Evolutionary conservation across 495 filamentous ascomycete species (phyloP), one percentile per base, ranked within the genome.

Genomic region (Talaromyces ruber): DNA sequence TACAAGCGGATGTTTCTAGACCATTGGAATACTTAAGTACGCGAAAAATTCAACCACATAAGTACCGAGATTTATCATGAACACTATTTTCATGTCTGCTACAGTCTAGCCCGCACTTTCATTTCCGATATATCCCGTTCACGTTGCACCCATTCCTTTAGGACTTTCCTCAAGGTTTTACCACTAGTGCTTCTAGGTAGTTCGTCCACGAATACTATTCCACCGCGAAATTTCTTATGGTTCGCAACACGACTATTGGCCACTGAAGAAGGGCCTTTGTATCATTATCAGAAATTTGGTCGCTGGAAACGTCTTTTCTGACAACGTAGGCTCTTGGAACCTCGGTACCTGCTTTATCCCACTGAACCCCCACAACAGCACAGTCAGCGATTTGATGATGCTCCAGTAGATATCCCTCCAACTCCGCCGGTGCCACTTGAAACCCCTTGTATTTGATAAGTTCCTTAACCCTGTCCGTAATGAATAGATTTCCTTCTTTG

Each of bases 361-460:
- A 76, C 56, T 85, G 79, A 12, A 92, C 75, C 0, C 88, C 86
- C 30, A 89, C 82, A 2, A 94, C 88, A 16, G 87, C 89, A 1
- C 80, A 86, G 67, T 94, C 90, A 2, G 80, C 78, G 16, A 94
- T 74, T 14, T 82, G 76, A 6, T 73, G 70, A 71, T 92, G 87
- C 2, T 75, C 72, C 1, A 85, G 60, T 1, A 92, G 73, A 9
- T 87, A 60, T 12, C 81, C 86, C 64, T 92, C 90, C 2, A 92
- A 79, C 66, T 93, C 89, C 2, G 89, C 87, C 0, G 88, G 89
- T 0, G 88, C 76, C 12, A 91, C 86, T 65, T 90, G 88, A 71
- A 90, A 89, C 22, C 88, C 89, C 45, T 79, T 76, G 67, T 90
- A 90, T 72, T 91, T 91, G 70, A 92, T 91, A 52, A 39, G 34